These are phyloP conservation scores for Coemansia biformis DNA, from an alignment of 192 early-diverging fungal genomes.

Conservation along the genomic window DNA sequence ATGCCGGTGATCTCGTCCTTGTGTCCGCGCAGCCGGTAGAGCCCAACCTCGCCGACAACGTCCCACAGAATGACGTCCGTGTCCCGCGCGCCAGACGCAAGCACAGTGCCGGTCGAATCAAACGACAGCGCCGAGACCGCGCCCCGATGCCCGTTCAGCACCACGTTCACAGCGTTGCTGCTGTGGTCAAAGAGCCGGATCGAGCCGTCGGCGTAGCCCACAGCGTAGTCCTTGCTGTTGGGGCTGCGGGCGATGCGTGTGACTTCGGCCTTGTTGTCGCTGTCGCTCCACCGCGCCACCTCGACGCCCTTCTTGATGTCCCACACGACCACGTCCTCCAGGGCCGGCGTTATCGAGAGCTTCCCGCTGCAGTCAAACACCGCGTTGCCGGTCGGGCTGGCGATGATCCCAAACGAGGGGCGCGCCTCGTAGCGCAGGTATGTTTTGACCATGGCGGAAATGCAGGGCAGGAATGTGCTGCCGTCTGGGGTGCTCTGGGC, in stretches of 20 bases:
- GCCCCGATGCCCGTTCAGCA: constrained; percentile 87
- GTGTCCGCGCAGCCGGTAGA: constrained; percentile 86
- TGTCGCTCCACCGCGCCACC: constrained; percentile 73
- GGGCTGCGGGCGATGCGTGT: constrained; percentile 72
- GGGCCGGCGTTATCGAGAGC: constrained; percentile 70
- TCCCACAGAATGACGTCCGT: constrained; percentile 97
- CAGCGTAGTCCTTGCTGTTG: constrained; percentile 68
- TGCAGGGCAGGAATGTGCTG: no score
- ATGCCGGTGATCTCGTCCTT: constrained; percentile 86
- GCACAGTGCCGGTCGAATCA: constrained; percentile 69
- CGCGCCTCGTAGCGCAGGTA: constrained; percentile 79
- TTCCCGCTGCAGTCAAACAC: constrained; percentile 67
- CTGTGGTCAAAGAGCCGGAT: constrained; percentile 81
- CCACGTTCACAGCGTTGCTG: constrained; percentile 54
- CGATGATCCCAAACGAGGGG: constrained; percentile 79
- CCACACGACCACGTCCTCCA: constrained; percentile 82
- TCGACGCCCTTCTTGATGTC: constrained; percentile 77
- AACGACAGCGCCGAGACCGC: constrained; percentile 80
- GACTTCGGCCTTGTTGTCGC: constrained; percentile 77
- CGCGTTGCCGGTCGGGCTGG: constrained; percentile 62
- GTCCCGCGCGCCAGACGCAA: constrained; percentile 88
- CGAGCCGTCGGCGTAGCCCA: constrained; percentile 91
- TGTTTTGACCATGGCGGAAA: constrained; percentile 44
- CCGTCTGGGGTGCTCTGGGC: no score
- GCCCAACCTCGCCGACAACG: constrained; percentile 80